These are phyloP conservation scores for Jaltomata sinuosa DNA, from an alignment of 257 asterid genomes.

Conservation along the genomic window DNA sequence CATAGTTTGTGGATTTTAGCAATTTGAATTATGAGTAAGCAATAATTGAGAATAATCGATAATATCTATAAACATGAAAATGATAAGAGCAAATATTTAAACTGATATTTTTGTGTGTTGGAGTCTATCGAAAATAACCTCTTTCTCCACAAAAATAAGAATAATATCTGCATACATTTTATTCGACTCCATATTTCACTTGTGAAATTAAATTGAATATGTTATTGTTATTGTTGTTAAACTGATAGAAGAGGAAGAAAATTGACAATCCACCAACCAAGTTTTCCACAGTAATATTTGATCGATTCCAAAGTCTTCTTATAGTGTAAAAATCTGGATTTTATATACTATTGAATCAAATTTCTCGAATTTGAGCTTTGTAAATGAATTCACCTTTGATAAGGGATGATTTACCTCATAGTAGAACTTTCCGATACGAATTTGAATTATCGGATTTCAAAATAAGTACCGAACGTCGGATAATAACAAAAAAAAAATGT, in stretches of 20 bases:
- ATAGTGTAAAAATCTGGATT: neutral
- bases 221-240: neutral
- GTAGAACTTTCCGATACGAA: too few relatives aligned
- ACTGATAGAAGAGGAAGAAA: neutral
- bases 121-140: neutral
- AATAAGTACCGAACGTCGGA: fast-evolving
- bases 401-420: too few relatives aligned
- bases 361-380: neutral
- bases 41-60: neutral
- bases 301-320: neutral
- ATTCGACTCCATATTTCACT: neutral
- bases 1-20: neutral
- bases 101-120: neutral
- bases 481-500: neutral
- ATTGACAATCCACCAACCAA: neutral
- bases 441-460: neutral
- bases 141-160: neutral
- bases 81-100: neutral
- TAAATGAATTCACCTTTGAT: neutral
- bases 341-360: neutral
- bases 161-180: neutral
- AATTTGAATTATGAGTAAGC: neutral
- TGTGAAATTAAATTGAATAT: neutral
- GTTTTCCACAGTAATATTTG: neutral
- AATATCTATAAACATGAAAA: neutral